A percentile compares a stretch with the other conserved stretches of the same genome.
phyloP scores from a whole-genome alignment of 441 rosid genomes.

The Adansonia madagascariensis region DNA sequence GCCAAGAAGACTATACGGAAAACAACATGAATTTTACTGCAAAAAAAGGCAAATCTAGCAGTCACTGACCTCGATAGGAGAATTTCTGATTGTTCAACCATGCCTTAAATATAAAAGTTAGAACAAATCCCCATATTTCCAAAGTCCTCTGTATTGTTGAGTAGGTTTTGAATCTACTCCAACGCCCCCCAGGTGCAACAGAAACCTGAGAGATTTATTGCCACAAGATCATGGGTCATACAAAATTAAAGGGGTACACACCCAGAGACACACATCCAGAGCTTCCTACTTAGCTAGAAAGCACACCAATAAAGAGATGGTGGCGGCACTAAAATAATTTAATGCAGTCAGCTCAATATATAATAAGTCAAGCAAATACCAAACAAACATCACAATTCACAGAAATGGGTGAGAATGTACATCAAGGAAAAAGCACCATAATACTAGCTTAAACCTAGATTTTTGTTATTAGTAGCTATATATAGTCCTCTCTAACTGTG shows the following conservation, averaged over 20 bases:
- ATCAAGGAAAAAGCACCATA: conserved; percentile 6
- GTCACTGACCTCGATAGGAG: conserved; percentile 71
- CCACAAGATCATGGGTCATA: conserved; percentile 16
- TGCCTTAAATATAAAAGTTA: conserved; percentile 72
- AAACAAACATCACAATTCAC: background rate
- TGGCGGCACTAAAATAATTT: background rate
- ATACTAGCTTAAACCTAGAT: background rate
- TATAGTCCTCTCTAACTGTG: background rate
- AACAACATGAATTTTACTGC: background rate
- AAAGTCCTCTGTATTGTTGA: conserved; percentile 88
- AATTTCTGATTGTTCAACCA: conserved; percentile 89
- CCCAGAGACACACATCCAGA: background rate
- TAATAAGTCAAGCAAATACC: background rate
- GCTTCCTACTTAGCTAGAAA: background rate
- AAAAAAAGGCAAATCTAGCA: background rate
- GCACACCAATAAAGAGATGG: background rate
- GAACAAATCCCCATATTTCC: conserved; percentile 95
- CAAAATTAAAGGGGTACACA: background rate
- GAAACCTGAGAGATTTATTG: conserved; percentile 64
- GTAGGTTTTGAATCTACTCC: conserved; percentile 95
- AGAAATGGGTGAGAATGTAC: background rate
- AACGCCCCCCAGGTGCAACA: conserved; percentile 92
- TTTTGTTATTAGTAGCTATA: background rate
- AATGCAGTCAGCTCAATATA: background rate
- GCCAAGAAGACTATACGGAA: background rate